phyloP scores from a whole-genome alignment of 441 rosid species.

The Adansonia gregorii region DNA sequence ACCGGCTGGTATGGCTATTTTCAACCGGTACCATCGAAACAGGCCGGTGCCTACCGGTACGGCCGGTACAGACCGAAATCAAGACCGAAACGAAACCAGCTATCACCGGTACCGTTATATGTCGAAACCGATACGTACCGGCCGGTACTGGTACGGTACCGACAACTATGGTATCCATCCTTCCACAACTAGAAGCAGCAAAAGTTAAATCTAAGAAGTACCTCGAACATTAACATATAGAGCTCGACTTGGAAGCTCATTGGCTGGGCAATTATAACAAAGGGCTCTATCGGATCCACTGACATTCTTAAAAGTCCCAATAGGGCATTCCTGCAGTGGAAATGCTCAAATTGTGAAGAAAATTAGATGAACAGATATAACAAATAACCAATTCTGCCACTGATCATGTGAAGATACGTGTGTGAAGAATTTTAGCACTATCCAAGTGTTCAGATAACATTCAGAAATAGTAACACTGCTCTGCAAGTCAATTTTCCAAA shows the following conservation, averaged over 20 bases:
- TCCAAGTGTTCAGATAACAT: not conserved
- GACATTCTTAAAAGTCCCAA: conserved; percentile 81
- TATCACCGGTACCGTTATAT: too few relatives aligned
- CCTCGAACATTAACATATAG: conserved; percentile 66
- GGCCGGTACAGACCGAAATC: too few relatives aligned
- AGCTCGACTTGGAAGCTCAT: conserved; percentile 82
- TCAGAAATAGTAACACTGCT: not conserved
- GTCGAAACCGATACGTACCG: too few relatives aligned
- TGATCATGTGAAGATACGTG: conserved; percentile 12
- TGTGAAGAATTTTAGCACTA: conserved; percentile 10
- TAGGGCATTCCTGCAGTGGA: conserved; percentile 80
- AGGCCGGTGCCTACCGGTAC: too few relatives aligned
- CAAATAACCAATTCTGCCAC: not conserved
- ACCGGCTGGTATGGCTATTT: too few relatives aligned
- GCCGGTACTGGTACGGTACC: too few relatives aligned
- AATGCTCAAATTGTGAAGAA: conserved; percentile 30
- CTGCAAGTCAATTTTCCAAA: conserved; percentile 3
- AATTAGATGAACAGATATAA: conserved; percentile 5
- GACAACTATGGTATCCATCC: not conserved
- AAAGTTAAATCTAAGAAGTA: conserved; percentile 28
- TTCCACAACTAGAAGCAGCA: conserved; percentile 18
- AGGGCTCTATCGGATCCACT: conserved; percentile 74
- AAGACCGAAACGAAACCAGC: too few relatives aligned
- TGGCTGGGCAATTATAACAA: conserved; percentile 65
- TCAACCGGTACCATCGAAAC: too few relatives aligned